phyloP scores from a whole-genome alignment of 352 stramenopile species.

The Phytophthora rubi region DNA sequence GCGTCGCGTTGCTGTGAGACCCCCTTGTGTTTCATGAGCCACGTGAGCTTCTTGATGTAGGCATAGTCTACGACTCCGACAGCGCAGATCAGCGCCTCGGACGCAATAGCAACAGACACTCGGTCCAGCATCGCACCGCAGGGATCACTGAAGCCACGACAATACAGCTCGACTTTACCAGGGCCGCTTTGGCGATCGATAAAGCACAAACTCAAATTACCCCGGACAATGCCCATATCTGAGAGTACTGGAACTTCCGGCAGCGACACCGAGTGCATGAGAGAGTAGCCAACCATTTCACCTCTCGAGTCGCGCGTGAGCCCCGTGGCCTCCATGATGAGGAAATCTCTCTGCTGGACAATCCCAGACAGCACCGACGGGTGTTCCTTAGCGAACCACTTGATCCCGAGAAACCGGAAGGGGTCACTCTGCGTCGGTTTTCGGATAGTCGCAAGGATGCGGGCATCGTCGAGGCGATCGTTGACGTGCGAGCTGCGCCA shows the following conservation, averaged over 20 bases:
- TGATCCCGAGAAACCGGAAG: neutral
- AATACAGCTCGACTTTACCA: neutral
- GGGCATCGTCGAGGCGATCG: neutral
- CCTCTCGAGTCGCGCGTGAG: neutral
- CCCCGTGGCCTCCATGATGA: neutral
- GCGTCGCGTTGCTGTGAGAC: neutral
- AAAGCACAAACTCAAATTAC: neutral
- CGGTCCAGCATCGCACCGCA: neutral
- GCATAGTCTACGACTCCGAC: neutral
- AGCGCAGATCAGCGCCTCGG: neutral
- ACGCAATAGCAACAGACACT: neutral
- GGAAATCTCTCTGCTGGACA: neutral
- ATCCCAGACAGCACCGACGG: neutral
- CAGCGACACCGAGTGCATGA: conserved; percentile 1
- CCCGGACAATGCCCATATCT: neutral
- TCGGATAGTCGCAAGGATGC: neutral
- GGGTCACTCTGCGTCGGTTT: neutral
- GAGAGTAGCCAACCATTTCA: neutral
- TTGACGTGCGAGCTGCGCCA: neutral
- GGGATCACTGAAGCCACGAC: neutral
- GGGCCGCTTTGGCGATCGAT: neutral
- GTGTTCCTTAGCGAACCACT: neutral
- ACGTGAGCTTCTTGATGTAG: conserved; percentile 53
- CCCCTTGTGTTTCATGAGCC: conserved; percentile 45
- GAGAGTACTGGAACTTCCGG: neutral